Base-by-base conservation (phyloP, 1,139 yeast species). In the Candida frijolesensis region DNA sequence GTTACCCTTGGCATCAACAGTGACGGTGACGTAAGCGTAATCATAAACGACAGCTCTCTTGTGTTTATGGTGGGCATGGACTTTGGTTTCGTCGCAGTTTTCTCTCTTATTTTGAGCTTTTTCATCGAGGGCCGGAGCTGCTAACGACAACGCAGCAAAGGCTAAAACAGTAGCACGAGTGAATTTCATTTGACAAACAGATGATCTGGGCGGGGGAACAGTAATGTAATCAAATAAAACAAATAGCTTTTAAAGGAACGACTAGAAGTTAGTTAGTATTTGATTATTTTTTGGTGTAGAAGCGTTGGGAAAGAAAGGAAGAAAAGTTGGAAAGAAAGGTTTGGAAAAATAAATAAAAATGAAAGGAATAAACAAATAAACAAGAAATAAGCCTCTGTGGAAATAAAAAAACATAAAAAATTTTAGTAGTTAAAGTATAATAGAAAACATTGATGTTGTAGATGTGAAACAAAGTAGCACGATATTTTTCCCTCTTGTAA, bases 61-160 rank as follows among this genome's bases (percentile, higher is more conserved):
- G 63, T 76, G 77, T 61, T 67, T 66, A 58, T 75, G 80, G 63
- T 72, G 76, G 51, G 72, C 75, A 53, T 74, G 78, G 53, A 64
- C 62, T 49, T 61, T 54, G 62, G 75, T 64, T 48, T 76, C 61
- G 18, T 75, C 65, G 54, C 82, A 78, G 55, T 75, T 76, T 16
- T 59, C 64, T 44, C 57, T 66, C 29, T 60, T 62, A 42, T 62
- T 59, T 68, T 62, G 59, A 56, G 44, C 53, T 52, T 37, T 40
- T 18, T 42, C 40, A 35, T 70, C 67, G 53, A 65, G 67, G 49
- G 82, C 78, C 47, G 84, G 80, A 49, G 80, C 80, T 54, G 82
- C 81, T 47, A 68, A 47, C 40, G 73, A 70, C 49, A 76, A 66
- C 48, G 81, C 67, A 47, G 81, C 72, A 63, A 71, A 60, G 54